Percentiles rank a stretch among this genome's conserved stretches.
Conservation (phyloP, 2,329 filamentous ascomycete genomes). For the Aureobasidium pullulans region DNA sequence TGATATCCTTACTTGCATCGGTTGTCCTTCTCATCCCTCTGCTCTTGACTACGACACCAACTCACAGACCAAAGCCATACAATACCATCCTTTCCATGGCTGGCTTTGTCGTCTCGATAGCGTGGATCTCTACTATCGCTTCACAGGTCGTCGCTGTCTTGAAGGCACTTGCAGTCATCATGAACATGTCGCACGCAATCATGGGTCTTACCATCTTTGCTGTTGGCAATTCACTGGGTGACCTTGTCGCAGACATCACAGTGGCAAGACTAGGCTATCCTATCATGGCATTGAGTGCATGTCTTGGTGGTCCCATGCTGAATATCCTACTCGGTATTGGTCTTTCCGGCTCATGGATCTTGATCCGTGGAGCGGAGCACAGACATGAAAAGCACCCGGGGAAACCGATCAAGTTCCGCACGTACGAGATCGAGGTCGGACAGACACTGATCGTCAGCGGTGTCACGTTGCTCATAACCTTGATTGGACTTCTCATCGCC, state of each 20-base stretch:
- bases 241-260: constrained; percentile 90
- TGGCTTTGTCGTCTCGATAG: constrained; percentile 84
- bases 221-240: constrained; percentile 89
- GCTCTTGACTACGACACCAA: constrained; percentile 59
- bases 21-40: constrained; percentile 59
- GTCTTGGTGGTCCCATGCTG: constrained; percentile 96
- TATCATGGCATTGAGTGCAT: constrained; percentile 90
- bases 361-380: constrained; percentile 60
- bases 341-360: constrained; percentile 84
- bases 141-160: constrained; percentile 92
- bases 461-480: constrained; percentile 71
- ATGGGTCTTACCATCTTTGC: constrained; percentile 93
- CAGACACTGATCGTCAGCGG: constrained; percentile 80
- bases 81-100: constrained; percentile 77
- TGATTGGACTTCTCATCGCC: constrained; percentile 67
- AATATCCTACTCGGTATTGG: constrained; percentile 95
- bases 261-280: constrained; percentile 89
- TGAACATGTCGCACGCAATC: constrained; percentile 90
- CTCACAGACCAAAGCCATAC: constrained; percentile 51
- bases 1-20: constrained; percentile 47
- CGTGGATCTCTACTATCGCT: constrained; percentile 94
- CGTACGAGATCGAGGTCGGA: constrained; percentile 77
- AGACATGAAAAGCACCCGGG: constrained; percentile 61
- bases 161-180: constrained; percentile 84
- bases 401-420: constrained; percentile 57